Base-by-base conservation (phyloP, 257 asterid species). In the Vinca minor region DNA sequence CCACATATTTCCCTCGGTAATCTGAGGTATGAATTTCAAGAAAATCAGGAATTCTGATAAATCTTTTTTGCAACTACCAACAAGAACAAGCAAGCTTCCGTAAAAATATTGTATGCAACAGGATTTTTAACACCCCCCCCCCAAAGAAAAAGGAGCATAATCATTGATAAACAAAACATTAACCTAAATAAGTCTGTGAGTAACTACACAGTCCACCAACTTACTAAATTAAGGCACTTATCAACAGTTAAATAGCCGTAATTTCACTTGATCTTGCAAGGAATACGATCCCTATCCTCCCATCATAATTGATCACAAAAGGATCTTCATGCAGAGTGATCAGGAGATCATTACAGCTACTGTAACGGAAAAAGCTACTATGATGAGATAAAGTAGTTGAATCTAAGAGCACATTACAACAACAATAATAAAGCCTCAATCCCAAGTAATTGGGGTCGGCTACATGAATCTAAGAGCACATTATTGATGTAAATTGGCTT, bases 1-100 rank as follows among this genome's bases (percentile, higher is more conserved):
- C 99, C 99, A 93, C 95, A 84, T 71, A 76, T 93, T 89, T 62
- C 99, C 99, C 77, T 87, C 99, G 42, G 86, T 89, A 4, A 92
- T 87, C 98, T 92, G 85, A 59, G 47, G 67, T 57, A 66, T 38
- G 36, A 46, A 75, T 25, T 46, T 59, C 60, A 67, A 44, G 34
- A 44, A 65, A 73, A 48, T 28, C 9, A 44, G 26, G 49, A 31
- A 52, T 31, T 60, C 11, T 39, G 38, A 65, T 54, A 7, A 65
- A 59, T 44, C 11, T 42, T n/a, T 69, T 31, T 11, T 7, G 56
- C n/a, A 32, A 62, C 38, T 41, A 53, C 29, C 18, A 42, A 50
- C 59, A 69, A 62, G 38, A 8, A 54, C 41, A 36, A 28, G 35
- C 32, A 39, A 60, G 50, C 12, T 60, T 21, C 47, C 35, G 7